Evolutionary conservation across 129 eudicot species (phyloP), one percentile per base, ranked within the genome.

Genomic region (Ambrosia trifida): DNA sequence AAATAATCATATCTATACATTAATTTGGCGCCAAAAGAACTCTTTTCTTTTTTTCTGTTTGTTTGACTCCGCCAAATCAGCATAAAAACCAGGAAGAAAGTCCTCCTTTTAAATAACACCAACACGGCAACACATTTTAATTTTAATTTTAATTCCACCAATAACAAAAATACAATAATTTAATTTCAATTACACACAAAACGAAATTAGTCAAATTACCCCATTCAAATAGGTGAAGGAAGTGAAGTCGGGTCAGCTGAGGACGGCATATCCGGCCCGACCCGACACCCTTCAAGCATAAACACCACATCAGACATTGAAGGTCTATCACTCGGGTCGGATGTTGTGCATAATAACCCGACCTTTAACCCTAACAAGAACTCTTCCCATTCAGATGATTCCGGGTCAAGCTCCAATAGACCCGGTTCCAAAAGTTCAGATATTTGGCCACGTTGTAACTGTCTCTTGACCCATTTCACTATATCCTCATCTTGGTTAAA

Each of bases 361-460:
- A 91, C 97, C 72, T 91, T 91, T n/a, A 91, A 49, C 0, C 97
- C 97, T 20, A 91, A 66, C 82, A 91, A 66, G 45, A 86, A 91
- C 74, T 91, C 97, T 61, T 91, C 97, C 95, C 97, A 91, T 69
- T 91, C 97, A 0, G 97, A 91, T 2, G 97, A 91, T 58, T 88
- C 97, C 0, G 97, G 96, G 58, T 91, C 97, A 8, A 91, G 90
- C 77, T 91, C 97, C 0, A 91, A 76, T 68, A 91, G 71, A 2
- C 97, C 97, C 5, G 96, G 92, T 68, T 91, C 97, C 3, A 91
- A 75, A 41, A 91, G 68, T 18, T 91, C 97, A 0, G 85, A 65
- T 8, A 91, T 71, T 54, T 84, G 90, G 31, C 96, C 96, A 18
- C 83, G 73, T 65, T 91, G 97, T 65, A 91, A 52, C 46, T 88